Evolutionary conservation across 768 basidiomycete species (phyloP), one percentile per base, ranked within the genome.

Genomic region (Amanita pseudoporphyria): DNA sequence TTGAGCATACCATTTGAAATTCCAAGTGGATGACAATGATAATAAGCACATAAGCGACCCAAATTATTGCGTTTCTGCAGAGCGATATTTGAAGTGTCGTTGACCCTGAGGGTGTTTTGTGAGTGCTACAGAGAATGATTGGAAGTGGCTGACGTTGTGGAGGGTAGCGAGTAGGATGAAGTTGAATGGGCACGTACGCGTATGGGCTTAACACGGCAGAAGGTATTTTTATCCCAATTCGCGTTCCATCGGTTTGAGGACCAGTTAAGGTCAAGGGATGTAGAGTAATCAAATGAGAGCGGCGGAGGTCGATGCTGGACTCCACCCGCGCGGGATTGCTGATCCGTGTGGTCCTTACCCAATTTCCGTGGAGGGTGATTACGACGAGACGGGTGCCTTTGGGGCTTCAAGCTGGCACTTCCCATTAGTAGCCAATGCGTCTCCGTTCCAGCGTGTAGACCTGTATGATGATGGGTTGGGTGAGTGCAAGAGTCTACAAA

Each of bases 141-240:
- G 57, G 67, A 68, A 19, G 70, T 66, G 22, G 62, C 74, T 26
- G 81, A 79, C 5, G 67, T 87, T 3, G 53, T 64, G 16, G 81
- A 82, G 56, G 85, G 82, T 9, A 67, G 72, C 24, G 69, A 76
- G 16, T 60, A 68, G 49, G 83, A 83, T 54, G 71, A 76, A 53
- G 73, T 84, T 9, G 77, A 77, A 52, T 77, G 80, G 57, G 73
- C 81, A 3, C 64, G 76, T 57, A 72, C 67, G 71, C 77, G 45
- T 63, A 87, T 63, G 73, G 70, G 2, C 55, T 90, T 40, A 65
- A 67, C 3, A 0, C 77, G 81, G 51, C 81, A 78, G 57, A 94
- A 91, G 79, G 95, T 94, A 38, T 98, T 90, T 76, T 67, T 99
- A 3, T 87, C n/a, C n/a, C n/a, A n/a, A n/a, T n/a, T n/a, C n/a